These are phyloP conservation scores for Litchi chinensis DNA, from an alignment of 345 rosid species.

Conservation along the genomic window DNA sequence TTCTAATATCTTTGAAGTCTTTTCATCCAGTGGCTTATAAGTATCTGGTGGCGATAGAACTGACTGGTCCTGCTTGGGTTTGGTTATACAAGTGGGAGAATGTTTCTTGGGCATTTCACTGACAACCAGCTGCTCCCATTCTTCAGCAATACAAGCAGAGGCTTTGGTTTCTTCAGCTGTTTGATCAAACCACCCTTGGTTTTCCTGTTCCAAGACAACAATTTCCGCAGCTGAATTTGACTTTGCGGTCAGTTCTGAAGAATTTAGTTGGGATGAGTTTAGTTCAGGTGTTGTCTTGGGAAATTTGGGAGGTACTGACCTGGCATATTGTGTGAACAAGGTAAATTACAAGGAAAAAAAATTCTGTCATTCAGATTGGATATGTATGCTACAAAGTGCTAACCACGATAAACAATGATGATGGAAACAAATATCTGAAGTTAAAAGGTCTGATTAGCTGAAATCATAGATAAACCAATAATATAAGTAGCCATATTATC, in stretches of 20 bases:
- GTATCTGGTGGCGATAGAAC: constrained; percentile 43
- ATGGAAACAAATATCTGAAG: constrained; percentile 4
- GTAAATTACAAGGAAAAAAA: constrained; percentile 19
- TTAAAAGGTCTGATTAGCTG: not conserved
- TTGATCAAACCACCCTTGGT: constrained; percentile 21
- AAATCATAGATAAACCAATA: constrained; percentile 1
- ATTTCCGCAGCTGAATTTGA: constrained; percentile 24
- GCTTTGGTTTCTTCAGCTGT: constrained; percentile 38
- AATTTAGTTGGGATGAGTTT: constrained; percentile 30
- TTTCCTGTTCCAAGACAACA: constrained; percentile 34
- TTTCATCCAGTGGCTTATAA: constrained; percentile 54
- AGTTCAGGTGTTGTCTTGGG: constrained; percentile 38
- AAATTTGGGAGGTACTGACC: constrained; percentile 43
- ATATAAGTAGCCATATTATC: not conserved
- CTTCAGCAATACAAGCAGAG: constrained; percentile 57
- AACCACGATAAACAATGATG: not conserved
- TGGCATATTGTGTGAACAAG: constrained; percentile 26
- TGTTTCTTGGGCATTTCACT: constrained; percentile 45
- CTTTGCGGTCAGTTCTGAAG: constrained; percentile 28
- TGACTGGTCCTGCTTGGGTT: constrained; percentile 36
- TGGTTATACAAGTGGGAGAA: constrained; percentile 49
- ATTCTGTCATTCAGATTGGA: not conserved
- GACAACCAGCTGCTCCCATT: constrained; percentile 86
- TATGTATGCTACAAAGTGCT: not conserved
- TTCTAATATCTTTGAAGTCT: constrained; percentile 80